Base-by-base conservation (phyloP, 805 yeast species). In the Candida bentonensis region DNA sequence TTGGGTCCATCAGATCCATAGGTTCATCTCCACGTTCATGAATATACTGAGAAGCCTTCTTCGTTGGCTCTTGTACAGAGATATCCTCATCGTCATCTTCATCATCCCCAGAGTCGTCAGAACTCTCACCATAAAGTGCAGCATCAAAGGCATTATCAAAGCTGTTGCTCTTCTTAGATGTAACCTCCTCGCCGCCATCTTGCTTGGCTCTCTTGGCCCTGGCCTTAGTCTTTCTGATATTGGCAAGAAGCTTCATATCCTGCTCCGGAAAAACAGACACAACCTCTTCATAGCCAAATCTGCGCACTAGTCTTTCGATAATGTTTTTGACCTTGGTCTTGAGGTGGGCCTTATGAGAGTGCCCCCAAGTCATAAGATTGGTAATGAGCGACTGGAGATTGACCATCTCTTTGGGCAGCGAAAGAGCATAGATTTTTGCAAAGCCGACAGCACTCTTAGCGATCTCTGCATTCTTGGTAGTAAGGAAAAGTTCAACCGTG, bases 291-390 rank as follows among this genome's bases (percentile, higher is more conserved):
- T 76, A 72, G n/a, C 97, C 96, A 58, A 85, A 86, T 58, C 87
- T 79, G 60, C 98, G 76, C 44, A 89, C 75, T 56, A 92, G 68
- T 54, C 97, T 76, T 69, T 92, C 99, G 49, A 92, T 69, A 44
- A 92, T 82, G 58, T 92, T 96, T 66, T 86, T 85, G 28, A 92
- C 89, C 62, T 85, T 89, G 13, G 88, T 75, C 60, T 85, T 87
- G 72, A 92, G 92, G 59, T 87, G 95, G 41, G 94, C 94, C 57
- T 86, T 85, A 63, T 89, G 96, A 60, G 88, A 96, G 60, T 86
- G 92, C 36, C 96, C 85, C 92, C 96, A 88, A 49, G 78, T 77
- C 74, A 92, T 69, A 55, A 92, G 71, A 54, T 83, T 81, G 22
- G 73, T 68, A 44, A 92, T 66, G 43, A 92, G 64, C 9, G 74